Percentiles rank a stretch among this genome's conserved stretches.
phyloP scores from a whole-genome alignment of 2,329 filamentous ascomycete species.

The Didymella pinodella region DNA sequence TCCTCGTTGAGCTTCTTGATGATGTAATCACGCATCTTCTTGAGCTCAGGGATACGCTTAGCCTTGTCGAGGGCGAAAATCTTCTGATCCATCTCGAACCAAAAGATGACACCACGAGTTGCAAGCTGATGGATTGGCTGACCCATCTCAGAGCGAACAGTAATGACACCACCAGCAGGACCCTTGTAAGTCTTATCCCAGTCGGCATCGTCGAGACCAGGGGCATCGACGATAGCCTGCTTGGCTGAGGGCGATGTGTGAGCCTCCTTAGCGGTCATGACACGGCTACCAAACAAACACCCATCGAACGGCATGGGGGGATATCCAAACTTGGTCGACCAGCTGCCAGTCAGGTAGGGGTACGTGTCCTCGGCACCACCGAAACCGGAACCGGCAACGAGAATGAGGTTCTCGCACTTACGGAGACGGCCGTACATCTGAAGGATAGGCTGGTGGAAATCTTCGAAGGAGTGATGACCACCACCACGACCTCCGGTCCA shows the following conservation, averaged over 20 bases:
- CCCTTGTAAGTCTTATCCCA: conserved; percentile 65
- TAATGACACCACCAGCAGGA: conserved; percentile 90
- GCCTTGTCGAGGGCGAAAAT: conserved; percentile 97
- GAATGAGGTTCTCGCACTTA: conserved; percentile 56
- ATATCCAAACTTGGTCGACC: conserved; percentile 55
- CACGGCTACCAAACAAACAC: conserved; percentile 56
- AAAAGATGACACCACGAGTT: conserved; percentile 93
- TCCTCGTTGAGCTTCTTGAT: conserved; percentile 58
- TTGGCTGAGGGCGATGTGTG: conserved; percentile 56
- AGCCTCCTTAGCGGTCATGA: conserved; percentile 59
- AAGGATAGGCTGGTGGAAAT: conserved; percentile 60
- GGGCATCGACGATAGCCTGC: conserved; percentile 55
- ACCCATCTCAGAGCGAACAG: conserved; percentile 97
- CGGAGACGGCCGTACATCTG: conserved; percentile 57
- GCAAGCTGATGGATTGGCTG: conserved; percentile 99
- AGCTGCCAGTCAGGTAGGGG: conserved; percentile 57
- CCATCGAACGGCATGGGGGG: conserved; percentile 60
- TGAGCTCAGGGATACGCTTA: conserved; percentile 54
- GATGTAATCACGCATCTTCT: conserved; percentile 56
- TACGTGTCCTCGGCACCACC: conserved; percentile 58
- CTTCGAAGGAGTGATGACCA: conserved; percentile 60
- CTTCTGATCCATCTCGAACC: conserved; percentile 98
- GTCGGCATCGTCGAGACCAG: conserved; percentile 53
- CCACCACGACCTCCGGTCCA: conserved; percentile 61
- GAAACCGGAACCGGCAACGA: conserved; percentile 59